Percentiles rank a stretch among this genome's conserved stretches.
Evolutionary conservation across 2,329 filamentous ascomycete genomes (phyloP).

Genomic region (Bipolaris bicolor): DNA sequence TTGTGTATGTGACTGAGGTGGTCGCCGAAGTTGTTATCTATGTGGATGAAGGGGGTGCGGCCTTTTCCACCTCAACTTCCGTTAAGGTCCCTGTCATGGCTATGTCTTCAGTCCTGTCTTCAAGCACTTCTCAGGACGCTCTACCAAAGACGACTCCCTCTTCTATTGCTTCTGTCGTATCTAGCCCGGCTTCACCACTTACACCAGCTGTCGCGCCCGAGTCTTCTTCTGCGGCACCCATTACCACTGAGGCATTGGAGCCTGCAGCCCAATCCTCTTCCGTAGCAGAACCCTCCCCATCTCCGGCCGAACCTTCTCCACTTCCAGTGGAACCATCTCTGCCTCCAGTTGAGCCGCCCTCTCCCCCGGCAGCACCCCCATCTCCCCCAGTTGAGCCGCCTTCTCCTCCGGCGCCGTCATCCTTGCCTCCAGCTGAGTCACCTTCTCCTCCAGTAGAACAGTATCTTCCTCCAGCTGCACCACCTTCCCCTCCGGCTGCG

Average conservation of each 20-base stretch:
- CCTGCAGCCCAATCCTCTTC: constrained; percentile 1
- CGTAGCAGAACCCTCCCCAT: constrained; percentile 8
- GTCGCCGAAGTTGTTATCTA: constrained; percentile 41
- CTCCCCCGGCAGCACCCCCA: too few relatives aligned
- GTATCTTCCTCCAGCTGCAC: not conserved
- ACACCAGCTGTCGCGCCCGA: constrained; percentile 2
- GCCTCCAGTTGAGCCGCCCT: too few relatives aligned
- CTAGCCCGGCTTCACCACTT: constrained; percentile 3
- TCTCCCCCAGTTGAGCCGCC: too few relatives aligned
- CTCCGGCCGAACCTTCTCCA: not conserved
- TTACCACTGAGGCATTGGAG: constrained; percentile 10
- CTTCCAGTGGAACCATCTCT: not conserved
- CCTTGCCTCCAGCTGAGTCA: not conserved
- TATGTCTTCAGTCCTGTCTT: not conserved
- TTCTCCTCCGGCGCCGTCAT: not conserved
- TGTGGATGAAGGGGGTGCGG: constrained; percentile 39
- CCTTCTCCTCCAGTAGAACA: not conserved
- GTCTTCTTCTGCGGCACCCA: not conserved
- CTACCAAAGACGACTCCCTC: not conserved
- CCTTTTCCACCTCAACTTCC: constrained; percentile 35
- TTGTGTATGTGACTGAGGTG: constrained; percentile 39
- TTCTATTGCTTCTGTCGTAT: constrained; percentile 8
- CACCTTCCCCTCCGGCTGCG: not conserved
- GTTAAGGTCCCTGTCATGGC: constrained; percentile 12
- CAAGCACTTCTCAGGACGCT: not conserved